These are phyloP conservation scores for Tetraselmis striata DNA, from an alignment of 139 green algal species.

Conservation along the genomic window DNA sequence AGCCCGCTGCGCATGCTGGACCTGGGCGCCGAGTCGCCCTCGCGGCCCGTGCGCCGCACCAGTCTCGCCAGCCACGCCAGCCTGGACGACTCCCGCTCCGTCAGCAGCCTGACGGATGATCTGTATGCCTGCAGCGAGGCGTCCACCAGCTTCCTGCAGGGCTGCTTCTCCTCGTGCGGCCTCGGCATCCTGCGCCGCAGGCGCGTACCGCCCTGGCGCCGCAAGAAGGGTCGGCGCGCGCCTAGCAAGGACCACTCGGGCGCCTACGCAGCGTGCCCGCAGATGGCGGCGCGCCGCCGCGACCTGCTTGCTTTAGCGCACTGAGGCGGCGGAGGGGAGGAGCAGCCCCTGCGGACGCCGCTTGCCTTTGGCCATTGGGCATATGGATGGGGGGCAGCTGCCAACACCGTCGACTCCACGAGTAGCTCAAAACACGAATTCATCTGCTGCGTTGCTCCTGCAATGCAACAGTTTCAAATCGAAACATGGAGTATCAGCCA, in stretches of 20 bases:
- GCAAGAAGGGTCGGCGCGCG: background rate
- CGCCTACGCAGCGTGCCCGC: background rate
- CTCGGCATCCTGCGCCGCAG: background rate
- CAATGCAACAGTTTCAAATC: no score
- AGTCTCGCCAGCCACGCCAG: background rate
- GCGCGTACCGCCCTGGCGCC: no score
- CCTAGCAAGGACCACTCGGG: background rate
- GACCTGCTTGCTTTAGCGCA: background rate
- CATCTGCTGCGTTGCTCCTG: no score
- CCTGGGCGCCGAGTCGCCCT: background rate
- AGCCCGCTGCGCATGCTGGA: background rate
- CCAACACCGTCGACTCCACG: no score
- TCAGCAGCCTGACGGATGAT: background rate
- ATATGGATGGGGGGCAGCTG: no score
- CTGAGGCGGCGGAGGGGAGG: no score
- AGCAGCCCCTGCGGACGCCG: no score
- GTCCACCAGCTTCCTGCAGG: background rate
- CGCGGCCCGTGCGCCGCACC: background rate
- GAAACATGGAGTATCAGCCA: no score
- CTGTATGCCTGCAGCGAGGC: background rate
- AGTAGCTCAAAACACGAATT: no score
- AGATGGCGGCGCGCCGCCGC: background rate
- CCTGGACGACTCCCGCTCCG: background rate
- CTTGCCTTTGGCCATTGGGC: no score
- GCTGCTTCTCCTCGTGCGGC: background rate